Conservation (phyloP, 2,329 filamentous ascomycete species). For the Botryotinia globosa region DNA sequence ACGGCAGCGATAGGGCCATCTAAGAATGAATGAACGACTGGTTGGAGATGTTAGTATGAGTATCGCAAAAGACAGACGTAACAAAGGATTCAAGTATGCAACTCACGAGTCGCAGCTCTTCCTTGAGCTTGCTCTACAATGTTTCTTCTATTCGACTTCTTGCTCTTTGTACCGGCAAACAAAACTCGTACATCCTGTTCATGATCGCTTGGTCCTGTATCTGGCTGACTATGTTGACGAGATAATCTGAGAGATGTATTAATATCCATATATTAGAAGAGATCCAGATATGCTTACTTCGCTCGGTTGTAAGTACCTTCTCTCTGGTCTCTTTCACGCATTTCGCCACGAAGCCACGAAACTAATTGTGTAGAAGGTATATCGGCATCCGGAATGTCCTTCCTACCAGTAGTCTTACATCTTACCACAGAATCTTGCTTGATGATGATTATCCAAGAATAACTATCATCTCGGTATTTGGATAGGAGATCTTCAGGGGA, state of each 20-base stretch:
- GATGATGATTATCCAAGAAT: constrained; percentile 86
- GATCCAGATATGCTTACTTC: constrained; percentile 19
- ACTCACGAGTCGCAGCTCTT: constrained; percentile 49
- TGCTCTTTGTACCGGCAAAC: constrained; percentile 75
- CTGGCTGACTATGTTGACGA: constrained; percentile 32
- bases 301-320: constrained; percentile 49
- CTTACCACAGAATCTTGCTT: constrained; percentile 77
- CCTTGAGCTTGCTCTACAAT: constrained; percentile 77
- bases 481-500: constrained; percentile 77
- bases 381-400: constrained; percentile 73
- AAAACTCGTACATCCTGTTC: constrained; percentile 82
- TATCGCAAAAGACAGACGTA: not conserved
- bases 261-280: not conserved
- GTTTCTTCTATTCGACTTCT: constrained; percentile 84
- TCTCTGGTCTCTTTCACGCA: constrained; percentile 72
- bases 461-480: constrained; percentile 71
- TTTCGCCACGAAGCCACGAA: constrained; percentile 76
- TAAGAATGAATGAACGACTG: constrained; percentile 66
- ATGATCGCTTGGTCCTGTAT: constrained; percentile 40
- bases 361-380: constrained; percentile 70
- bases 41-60: not conserved
- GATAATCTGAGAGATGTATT: constrained; percentile 31
- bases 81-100: not conserved
- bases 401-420: constrained; percentile 73
- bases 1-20: constrained; percentile 82